These are phyloP conservation scores for Dioscorea dumetorum DNA, from an alignment of 106 monocot genomes.

Conservation along the genomic window DNA sequence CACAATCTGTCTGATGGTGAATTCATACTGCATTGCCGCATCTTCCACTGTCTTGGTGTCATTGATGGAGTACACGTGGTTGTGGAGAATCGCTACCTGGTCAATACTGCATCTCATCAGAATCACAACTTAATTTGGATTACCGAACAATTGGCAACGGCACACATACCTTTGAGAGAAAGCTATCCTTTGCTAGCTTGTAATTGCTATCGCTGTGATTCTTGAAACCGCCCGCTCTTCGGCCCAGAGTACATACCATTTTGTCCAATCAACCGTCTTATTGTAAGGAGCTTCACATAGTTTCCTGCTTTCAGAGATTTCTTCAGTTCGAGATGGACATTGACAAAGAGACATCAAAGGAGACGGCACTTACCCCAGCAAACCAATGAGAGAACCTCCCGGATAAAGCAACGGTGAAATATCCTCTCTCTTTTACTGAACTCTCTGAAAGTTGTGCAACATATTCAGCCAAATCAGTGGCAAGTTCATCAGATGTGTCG, in stretches of 20 bases:
- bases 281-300: constrained; percentile 29
- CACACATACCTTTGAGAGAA: constrained; percentile 31
- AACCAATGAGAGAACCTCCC: constrained; percentile 6
- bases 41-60: constrained; percentile 67
- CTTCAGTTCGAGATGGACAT: not conserved
- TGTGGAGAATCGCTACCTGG: constrained; percentile 58
- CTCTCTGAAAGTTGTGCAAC: constrained; percentile 2
- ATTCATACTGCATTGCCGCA: constrained; percentile 65
- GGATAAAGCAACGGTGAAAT: constrained; percentile 5
- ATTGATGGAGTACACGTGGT: constrained; percentile 77
- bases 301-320: constrained; percentile 12
- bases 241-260: constrained; percentile 36
- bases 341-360: not conserved
- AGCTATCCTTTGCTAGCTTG: constrained; percentile 18
- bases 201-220: constrained; percentile 39
- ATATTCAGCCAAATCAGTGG: constrained; percentile 11
- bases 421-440: not conserved
- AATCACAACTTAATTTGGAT: not conserved
- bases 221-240: constrained; percentile 43
- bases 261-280: constrained; percentile 35
- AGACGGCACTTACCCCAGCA: not conserved
- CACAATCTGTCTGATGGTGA: constrained; percentile 69
- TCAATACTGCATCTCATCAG: not conserved
- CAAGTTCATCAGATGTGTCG: constrained; percentile 24
- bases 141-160: not conserved